phyloP scores from a whole-genome alignment of 1,284 basidiomycete species.

The Exobasidium cylindrosporum region DNA sequence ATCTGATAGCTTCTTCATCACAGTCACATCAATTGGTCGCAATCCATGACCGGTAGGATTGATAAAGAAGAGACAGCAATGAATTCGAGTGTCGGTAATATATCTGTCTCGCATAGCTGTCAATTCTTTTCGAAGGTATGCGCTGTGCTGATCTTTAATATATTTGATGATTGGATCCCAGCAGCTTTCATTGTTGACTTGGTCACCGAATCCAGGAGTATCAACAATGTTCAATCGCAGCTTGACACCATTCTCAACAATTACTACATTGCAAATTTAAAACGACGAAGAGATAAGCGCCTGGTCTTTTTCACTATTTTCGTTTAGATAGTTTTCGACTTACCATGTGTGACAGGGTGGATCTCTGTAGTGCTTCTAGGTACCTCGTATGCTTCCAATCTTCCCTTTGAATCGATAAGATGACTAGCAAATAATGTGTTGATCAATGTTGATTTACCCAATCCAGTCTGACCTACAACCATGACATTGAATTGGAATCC shows the following conservation, averaged over 20 bases:
- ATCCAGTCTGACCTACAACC: constrained; percentile 80
- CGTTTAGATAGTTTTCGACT: constrained; percentile 56
- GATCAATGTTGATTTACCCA: constrained; percentile 96
- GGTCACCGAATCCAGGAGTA: constrained; percentile 97
- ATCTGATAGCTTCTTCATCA: constrained; percentile 97
- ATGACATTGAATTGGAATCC: constrained; percentile 91
- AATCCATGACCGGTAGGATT: constrained; percentile 60
- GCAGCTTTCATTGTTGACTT: constrained; percentile 98
- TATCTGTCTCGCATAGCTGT: constrained; percentile 97
- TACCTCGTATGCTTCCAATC: constrained; percentile 78
- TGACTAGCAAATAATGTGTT: constrained; percentile 99
- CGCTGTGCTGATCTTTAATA: constrained; percentile 98
- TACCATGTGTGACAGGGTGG: constrained; percentile 88
- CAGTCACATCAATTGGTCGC: constrained; percentile 79
- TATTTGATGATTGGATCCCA: constrained; percentile 99
- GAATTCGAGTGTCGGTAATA: constrained; percentile 96
- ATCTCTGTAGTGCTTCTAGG: constrained; percentile 95
- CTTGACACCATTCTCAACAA: constrained; percentile 92
- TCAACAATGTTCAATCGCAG: constrained; percentile 96
- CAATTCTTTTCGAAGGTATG: constrained; percentile 96
- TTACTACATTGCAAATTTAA: constrained; percentile 63
- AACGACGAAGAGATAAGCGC: neutral
- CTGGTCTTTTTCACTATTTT: neutral
- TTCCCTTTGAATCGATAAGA: constrained; percentile 94
- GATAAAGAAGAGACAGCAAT: constrained; percentile 98